Evolutionary conservation across 371 early-diverging fungal species (phyloP).

Genomic region (Gilbertella persicaria): DNA sequence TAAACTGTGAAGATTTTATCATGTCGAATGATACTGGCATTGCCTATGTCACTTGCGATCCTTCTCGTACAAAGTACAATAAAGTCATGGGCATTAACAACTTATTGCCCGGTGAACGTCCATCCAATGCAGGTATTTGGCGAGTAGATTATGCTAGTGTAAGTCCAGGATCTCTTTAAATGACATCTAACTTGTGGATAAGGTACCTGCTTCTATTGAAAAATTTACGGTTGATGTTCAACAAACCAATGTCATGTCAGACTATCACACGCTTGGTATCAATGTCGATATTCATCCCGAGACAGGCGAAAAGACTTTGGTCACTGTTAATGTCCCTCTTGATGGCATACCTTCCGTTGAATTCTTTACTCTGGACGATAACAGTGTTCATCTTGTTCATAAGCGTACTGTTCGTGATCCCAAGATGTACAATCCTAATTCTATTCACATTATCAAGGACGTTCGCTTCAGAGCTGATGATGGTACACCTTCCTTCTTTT

Average conservation of each 20-base stretch:
- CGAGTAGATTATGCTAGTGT: constrained; percentile 30
- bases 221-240: constrained; percentile 9
- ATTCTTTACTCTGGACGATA: constrained; percentile 20
- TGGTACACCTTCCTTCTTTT: constrained; percentile 48
- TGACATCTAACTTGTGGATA: neutral
- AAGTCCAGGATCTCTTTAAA: neutral
- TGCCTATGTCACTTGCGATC: constrained; percentile 38
- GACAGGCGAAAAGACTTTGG: constrained; percentile 7
- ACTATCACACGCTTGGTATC: constrained; percentile 31
- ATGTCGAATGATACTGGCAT: constrained; percentile 24
- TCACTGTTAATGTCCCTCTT: constrained; percentile 27
- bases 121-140: constrained; percentile 30
- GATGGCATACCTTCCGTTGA: constrained; percentile 18
- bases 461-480: constrained; percentile 25
- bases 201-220: constrained; percentile 18
- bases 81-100: constrained; percentile 28
- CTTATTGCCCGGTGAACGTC: constrained; percentile 4
- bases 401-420: constrained; percentile 27
- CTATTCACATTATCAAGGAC: constrained; percentile 28
- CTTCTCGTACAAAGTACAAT: constrained; percentile 27
- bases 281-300: constrained; percentile 17
- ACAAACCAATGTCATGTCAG: neutral
- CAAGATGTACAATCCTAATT: constrained; percentile 33
- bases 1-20: constrained; percentile 37
- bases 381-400: constrained; percentile 8